phyloP scores from a whole-genome alignment of 2,329 filamentous ascomycete species.

The Aspergillus aculeatinus region DNA sequence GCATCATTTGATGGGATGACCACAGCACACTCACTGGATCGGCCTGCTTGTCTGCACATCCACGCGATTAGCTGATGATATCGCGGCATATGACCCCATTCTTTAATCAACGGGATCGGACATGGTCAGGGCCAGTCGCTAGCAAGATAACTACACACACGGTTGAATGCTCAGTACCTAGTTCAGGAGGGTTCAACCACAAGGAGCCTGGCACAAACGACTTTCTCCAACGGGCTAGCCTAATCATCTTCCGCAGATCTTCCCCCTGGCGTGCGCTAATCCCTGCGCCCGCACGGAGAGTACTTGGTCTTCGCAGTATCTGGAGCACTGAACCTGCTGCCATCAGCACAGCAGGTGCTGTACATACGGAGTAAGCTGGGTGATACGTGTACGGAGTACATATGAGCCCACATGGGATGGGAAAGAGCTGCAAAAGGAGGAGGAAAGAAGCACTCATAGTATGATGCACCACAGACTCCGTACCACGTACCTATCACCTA shows the following conservation, averaged over 20 bases:
- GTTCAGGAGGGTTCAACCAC: too few species aligned
- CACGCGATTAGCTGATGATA: slow-evolving; percentile 9
- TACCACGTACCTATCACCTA: neutral
- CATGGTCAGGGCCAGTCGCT: slow-evolving; percentile 1
- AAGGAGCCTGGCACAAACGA: neutral
- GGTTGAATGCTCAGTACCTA: too few species aligned
- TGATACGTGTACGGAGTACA: too few species aligned
- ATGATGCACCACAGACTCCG: neutral
- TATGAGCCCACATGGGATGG: neutral
- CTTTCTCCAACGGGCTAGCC: neutral
- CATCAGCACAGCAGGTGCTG: neutral
- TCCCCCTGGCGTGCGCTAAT: neutral
- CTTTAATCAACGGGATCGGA: neutral
- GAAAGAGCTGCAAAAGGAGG: neutral
- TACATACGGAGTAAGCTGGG: neutral
- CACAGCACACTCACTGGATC: neutral
- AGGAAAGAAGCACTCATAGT: neutral
- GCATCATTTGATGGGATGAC: slow-evolving; percentile 20
- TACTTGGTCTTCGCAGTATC: neutral
- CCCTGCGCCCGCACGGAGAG: neutral
- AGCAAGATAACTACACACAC: neutral
- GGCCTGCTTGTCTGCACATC: neutral
- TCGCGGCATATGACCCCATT: slow-evolving; percentile 9
- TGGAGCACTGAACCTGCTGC: neutral
- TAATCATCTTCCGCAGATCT: neutral